Conservation (phyloP, 495 filamentous ascomycete genomes). For the Jackrogersella minutella region DNA sequence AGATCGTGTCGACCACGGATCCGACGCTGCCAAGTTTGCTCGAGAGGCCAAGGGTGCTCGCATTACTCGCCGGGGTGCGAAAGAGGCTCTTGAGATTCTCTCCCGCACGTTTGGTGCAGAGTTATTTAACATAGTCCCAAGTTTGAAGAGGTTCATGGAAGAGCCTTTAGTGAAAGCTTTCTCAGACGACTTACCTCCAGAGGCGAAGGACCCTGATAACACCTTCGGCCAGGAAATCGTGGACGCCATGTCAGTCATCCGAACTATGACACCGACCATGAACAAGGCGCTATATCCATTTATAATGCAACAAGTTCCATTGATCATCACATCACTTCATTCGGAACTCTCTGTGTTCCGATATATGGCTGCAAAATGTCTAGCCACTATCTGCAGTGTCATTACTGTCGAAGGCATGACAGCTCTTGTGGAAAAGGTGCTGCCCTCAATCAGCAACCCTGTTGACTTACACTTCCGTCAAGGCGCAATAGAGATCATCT, state of each 20-base stretch:
- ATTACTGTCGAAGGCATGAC: constrained; percentile 95
- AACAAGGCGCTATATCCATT: constrained; percentile 75
- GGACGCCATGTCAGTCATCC: constrained; percentile 90
- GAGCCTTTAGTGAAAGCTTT: constrained; percentile 78
- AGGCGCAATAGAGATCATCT: constrained; percentile 92
- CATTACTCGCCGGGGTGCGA: constrained; percentile 89
- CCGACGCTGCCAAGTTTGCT: constrained; percentile 87
- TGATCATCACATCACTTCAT: constrained; percentile 84
- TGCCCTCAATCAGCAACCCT: constrained; percentile 89
- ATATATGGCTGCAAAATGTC: constrained; percentile 96
- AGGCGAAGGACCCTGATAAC: constrained; percentile 71
- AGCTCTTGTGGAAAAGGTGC: constrained; percentile 88
- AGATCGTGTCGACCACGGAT: constrained; percentile 84
- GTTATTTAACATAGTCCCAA: constrained; percentile 81
- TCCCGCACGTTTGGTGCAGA: constrained; percentile 77
- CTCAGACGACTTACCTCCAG: constrained; percentile 70
- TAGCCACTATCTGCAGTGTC: constrained; percentile 96
- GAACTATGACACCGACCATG: constrained; percentile 87
- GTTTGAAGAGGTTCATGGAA: constrained; percentile 79
- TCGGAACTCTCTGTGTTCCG: constrained; percentile 88
- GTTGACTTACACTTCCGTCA: constrained; percentile 86
- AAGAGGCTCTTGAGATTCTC: constrained; percentile 91
- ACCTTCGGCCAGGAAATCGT: constrained; percentile 89
- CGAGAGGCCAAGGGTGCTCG: constrained; percentile 83
- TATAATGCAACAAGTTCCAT: constrained; percentile 82